These are phyloP conservation scores for Cadophora gregata DNA, from an alignment of 2,329 filamentous ascomycete genomes.

Conservation along the genomic window DNA sequence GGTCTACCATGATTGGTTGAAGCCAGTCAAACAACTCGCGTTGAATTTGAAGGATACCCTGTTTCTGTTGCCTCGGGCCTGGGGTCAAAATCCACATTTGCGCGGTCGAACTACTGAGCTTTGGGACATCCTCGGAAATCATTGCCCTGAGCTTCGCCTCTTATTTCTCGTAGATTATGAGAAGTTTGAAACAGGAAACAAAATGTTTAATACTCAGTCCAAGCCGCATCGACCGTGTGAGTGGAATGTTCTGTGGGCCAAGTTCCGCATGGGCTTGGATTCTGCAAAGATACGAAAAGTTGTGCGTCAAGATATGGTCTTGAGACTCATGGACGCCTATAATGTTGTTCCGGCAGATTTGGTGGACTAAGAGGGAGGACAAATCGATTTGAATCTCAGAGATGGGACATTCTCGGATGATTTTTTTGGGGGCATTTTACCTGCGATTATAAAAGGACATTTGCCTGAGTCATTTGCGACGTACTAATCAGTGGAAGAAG, in stretches of 20 bases:
- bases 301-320: constrained; percentile 1
- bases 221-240: background rate
- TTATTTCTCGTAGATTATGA: constrained; percentile 1
- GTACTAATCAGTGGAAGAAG: background rate
- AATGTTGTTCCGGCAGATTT: background rate
- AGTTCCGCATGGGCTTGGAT: background rate
- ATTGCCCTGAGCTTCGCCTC: background rate
- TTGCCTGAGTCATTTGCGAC: background rate
- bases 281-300: background rate
- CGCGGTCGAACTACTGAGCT: background rate
- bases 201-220: background rate
- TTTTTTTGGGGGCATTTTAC: background rate
- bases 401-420: too few species aligned
- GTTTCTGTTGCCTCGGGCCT: background rate
- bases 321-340: constrained; percentile 1
- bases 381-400: background rate
- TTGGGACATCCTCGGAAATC: background rate
- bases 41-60: background rate
- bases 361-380: background rate
- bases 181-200: background rate
- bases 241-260: background rate
- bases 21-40: constrained; percentile 13
- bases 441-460: background rate
- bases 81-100: background rate
- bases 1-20: background rate